Percentiles rank a stretch among this genome's conserved stretches.
These are phyloP conservation scores for Serpula lacrymans DNA, from an alignment of 768 basidiomycete genomes.

Conservation along the genomic window DNA sequence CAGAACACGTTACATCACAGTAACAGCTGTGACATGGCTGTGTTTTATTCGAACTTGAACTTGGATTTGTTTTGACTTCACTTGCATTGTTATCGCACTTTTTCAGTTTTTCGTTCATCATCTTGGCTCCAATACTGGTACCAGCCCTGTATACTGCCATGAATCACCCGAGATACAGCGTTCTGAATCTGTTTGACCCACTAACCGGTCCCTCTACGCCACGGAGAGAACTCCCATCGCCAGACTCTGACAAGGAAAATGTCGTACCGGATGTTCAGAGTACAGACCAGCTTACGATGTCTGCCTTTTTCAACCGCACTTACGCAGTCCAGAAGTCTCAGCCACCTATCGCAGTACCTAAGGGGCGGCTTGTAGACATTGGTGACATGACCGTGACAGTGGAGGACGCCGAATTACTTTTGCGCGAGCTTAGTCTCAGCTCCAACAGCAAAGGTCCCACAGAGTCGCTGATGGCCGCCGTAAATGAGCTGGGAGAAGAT, in stretches of 20 bases:
- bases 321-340: conserved; percentile 14
- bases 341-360: conserved; percentile 15
- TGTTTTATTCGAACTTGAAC: no score
- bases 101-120: background rate
- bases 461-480: background rate
- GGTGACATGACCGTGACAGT: conserved; percentile 16
- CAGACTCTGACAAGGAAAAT: conserved; percentile 21
- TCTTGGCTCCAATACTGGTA: background rate
- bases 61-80: no score
- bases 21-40: no score
- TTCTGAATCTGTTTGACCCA: conserved; percentile 31
- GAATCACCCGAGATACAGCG: conserved; percentile 24
- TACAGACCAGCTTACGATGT: conserved; percentile 33
- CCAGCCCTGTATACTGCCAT: conserved; percentile 4
- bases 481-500: background rate
- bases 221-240: conserved; percentile 21
- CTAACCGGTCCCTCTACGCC: conserved; percentile 21
- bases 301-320: conserved; percentile 29
- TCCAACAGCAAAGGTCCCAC: conserved; percentile 5
- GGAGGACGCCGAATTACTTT: conserved; percentile 9
- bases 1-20: no score
- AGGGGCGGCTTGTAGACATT: conserved; percentile 29
- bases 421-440: conserved; percentile 7
- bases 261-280: conserved; percentile 5
- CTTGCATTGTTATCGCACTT: no score